Evolutionary conservation across 495 filamentous ascomycete genomes (phyloP).

Genomic region (Patellaria atrata): DNA sequence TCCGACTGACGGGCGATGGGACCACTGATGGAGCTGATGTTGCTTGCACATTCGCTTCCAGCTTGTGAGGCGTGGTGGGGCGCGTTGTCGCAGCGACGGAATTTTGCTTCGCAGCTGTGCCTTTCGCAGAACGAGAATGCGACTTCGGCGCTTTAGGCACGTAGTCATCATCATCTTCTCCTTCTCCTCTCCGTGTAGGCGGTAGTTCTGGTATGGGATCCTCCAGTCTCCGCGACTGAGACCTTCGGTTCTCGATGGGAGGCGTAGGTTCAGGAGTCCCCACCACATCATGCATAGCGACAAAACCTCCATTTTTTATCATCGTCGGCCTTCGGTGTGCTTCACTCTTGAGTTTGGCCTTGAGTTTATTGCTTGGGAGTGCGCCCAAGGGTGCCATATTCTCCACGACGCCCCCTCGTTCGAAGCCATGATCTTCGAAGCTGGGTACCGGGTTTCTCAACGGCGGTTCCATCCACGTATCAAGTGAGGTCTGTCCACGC

Average conservation of each 20-base stretch:
- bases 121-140: constrained; percentile 5
- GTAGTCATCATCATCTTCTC: constrained; percentile 28
- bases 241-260: constrained; percentile 14
- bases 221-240: constrained; percentile 13
- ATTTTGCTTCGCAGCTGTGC: constrained; percentile 4
- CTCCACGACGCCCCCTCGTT: constrained; percentile 48
- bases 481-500: constrained; percentile 29
- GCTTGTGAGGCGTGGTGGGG: not conserved
- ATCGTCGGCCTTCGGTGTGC: constrained; percentile 1
- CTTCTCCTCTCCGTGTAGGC: constrained; percentile 9
- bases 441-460: constrained; percentile 48
- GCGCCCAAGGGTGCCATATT: constrained; percentile 57
- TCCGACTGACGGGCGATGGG: not conserved
- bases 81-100: constrained; percentile 9
- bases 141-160: constrained; percentile 18
- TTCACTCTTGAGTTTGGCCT: constrained; percentile 26
- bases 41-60: not conserved
- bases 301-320: constrained; percentile 4
- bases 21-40: not conserved
- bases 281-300: constrained; percentile 11
- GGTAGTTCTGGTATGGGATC: constrained; percentile 11
- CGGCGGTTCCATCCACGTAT: constrained; percentile 59
- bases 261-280: constrained; percentile 22
- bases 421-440: constrained; percentile 51
- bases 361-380: constrained; percentile 39